A percentile compares a stretch with the other conserved stretches of the same genome.
phyloP scores from a whole-genome alignment of 352 stramenopile species.

The Globisporangium orthogonon region DNA sequence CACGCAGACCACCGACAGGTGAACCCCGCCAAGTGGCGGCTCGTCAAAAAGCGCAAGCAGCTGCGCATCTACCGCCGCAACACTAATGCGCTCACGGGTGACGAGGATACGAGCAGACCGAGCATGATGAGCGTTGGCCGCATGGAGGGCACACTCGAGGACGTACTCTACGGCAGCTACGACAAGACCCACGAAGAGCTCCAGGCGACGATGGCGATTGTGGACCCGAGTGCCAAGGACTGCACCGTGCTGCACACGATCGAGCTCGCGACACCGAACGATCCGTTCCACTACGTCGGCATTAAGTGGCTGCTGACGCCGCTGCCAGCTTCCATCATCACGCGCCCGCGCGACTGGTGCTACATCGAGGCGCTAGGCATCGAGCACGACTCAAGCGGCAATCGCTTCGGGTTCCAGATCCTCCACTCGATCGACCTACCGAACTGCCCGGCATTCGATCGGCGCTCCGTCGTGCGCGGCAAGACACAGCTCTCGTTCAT shows the following conservation, averaged over 20 bases:
- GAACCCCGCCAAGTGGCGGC: slow-evolving; percentile 41
- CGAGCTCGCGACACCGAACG: slow-evolving; percentile 23
- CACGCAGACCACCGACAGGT: slow-evolving; percentile 21
- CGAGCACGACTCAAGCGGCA: slow-evolving; percentile 18
- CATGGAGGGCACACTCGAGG: slow-evolving; percentile 39
- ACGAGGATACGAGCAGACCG: slow-evolving; percentile 10
- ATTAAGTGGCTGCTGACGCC: slow-evolving; percentile 45
- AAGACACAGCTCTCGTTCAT: slow-evolving; percentile 20
- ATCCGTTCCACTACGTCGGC: slow-evolving; percentile 39
- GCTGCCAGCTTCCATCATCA: slow-evolving; percentile 15
- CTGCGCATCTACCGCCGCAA: slow-evolving; percentile 36
- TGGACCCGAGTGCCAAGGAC: slow-evolving; percentile 21
- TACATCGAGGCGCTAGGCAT: slow-evolving; percentile 38
- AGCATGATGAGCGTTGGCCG: slow-evolving; percentile 27
- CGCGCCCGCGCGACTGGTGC: slow-evolving; percentile 21
- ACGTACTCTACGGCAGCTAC: slow-evolving; percentile 39
- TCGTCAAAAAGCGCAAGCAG: slow-evolving; percentile 27
- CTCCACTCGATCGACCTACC: slow-evolving; percentile 36
- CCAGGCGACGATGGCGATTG: slow-evolving; percentile 26
- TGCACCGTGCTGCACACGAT: slow-evolving; percentile 32
- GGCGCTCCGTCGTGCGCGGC: slow-evolving; percentile 20
- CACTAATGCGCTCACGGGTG: background rate
- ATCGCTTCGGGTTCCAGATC: slow-evolving; percentile 31
- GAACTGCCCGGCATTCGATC: slow-evolving; percentile 29
- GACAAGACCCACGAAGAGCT: slow-evolving; percentile 27